phyloP scores from a whole-genome alignment of 768 basidiomycete species.

The Leccinum disarticulatum region DNA sequence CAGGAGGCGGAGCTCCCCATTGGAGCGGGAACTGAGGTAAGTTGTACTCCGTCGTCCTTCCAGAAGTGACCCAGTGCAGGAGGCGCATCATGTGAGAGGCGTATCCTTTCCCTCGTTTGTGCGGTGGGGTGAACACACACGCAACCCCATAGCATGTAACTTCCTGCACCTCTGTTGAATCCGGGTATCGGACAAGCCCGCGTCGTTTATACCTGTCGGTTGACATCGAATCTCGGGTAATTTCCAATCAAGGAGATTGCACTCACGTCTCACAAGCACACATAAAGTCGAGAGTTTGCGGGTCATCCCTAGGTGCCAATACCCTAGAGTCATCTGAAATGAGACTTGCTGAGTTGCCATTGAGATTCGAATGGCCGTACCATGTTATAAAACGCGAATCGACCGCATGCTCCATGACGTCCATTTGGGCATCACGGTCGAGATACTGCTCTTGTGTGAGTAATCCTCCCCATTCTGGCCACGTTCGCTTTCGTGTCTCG shows the following conservation, averaged over 20 bases:
- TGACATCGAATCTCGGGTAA: background rate
- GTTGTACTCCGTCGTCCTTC: conserved; percentile 23
- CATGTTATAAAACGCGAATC: conserved; percentile 51
- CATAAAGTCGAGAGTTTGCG: conserved; percentile 51
- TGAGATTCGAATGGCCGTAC: conserved; percentile 29
- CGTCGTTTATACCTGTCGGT: conserved; percentile 36
- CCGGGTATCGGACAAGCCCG: conserved; percentile 31
- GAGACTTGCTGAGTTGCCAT: background rate
- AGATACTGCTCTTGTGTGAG: conserved; percentile 47
- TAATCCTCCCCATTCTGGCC: conserved; percentile 44
- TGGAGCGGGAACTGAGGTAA: conserved; percentile 38
- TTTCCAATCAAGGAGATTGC: background rate
- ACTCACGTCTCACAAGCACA: conserved; percentile 64
- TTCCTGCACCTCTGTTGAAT: conserved; percentile 24
- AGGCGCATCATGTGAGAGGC: conserved; percentile 64
- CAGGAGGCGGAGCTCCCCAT: conserved; percentile 48
- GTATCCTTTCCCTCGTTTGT: conserved; percentile 54
- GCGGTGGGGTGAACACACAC: conserved; percentile 53
- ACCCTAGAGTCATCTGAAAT: conserved; percentile 42
- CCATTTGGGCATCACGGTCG: conserved; percentile 39
- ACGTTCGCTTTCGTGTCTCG: conserved; percentile 41
- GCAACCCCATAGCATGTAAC: conserved; percentile 53
- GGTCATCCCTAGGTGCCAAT: conserved; percentile 50
- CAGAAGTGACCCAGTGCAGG: conserved; percentile 55
- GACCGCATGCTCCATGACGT: conserved; percentile 42